Evolutionary conservation across 164 flowering plant genomes (phyloP).

Genomic region (Cinnamomum micranthum): DNA sequence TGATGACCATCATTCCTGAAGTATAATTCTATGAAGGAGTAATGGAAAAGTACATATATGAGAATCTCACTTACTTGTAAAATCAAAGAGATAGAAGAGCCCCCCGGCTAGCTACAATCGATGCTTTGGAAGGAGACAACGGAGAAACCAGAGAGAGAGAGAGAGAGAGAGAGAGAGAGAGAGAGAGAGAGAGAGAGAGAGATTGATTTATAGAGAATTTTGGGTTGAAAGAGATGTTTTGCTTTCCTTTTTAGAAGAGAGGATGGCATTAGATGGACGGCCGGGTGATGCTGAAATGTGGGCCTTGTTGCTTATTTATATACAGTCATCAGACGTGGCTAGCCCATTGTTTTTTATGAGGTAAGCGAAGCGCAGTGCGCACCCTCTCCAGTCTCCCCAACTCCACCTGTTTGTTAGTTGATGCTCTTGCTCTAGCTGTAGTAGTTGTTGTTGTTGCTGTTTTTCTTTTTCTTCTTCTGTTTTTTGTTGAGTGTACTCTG

Average conservation of each 20-base stretch:
- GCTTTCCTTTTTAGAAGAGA: background rate
- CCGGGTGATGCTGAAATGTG: slow-evolving; percentile 5
- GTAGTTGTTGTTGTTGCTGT: no score
- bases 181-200: background rate
- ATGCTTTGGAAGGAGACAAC: background rate
- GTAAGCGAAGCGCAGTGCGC: slow-evolving; percentile 4
- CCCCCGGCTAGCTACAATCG: no score
- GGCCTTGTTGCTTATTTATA: background rate
- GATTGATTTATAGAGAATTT: background rate
- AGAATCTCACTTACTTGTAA: background rate
- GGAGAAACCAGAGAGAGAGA: background rate
- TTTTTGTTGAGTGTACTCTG: no score
- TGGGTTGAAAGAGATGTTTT: background rate
- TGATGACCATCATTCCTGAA: background rate
- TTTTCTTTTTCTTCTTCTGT: no score
- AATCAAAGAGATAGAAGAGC: background rate
- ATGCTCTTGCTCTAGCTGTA: no score
- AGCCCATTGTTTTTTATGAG: background rate
- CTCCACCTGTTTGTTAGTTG: background rate
- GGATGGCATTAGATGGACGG: background rate
- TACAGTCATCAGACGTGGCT: background rate
- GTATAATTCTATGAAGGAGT: no score
- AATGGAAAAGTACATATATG: no score
- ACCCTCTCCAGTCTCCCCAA: background rate
- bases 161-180: background rate